Conservation (phyloP, 345 rosid genomes). For the Moringa oleifera region DNA sequence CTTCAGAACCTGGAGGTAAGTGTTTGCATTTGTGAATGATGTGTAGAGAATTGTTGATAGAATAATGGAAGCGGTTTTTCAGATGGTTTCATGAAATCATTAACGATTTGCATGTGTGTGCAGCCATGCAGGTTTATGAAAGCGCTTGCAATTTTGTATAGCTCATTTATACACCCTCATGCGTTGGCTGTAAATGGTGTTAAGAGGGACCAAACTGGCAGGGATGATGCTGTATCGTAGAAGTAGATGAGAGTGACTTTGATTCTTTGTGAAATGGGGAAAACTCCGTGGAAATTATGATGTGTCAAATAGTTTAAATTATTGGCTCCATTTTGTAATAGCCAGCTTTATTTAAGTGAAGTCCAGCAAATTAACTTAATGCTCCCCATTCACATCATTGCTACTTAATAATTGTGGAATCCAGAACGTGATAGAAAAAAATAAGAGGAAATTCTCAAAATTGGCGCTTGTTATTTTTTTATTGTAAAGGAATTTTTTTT, state of each 20-base stretch:
- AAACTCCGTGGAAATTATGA: no score
- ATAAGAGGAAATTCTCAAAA: no score
- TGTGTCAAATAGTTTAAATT: no score
- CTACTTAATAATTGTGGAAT: no score
- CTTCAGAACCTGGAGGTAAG: background rate
- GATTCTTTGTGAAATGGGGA: background rate
- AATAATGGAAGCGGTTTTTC: background rate
- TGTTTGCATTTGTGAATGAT: background rate
- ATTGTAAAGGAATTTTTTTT: no score
- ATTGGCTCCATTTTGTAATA: no score
- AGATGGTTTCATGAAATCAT: background rate
- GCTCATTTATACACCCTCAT: background rate
- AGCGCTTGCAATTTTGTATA: conserved; percentile 31
- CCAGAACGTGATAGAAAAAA: no score
- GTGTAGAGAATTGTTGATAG: no score
- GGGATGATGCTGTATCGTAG: background rate
- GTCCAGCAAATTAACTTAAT: no score
- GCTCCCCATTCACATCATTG: no score
- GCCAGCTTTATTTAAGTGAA: no score
- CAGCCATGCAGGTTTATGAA: conserved; percentile 13
- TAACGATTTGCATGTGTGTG: background rate
- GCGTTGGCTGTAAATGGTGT: background rate
- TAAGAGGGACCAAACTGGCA: background rate
- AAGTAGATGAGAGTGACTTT: background rate
- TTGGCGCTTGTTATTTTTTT: no score